Evolutionary conservation across 73 alveolate genomes (phyloP), one percentile per base, ranked within the genome.

Genomic region (Paraurostyla sp.): DNA sequence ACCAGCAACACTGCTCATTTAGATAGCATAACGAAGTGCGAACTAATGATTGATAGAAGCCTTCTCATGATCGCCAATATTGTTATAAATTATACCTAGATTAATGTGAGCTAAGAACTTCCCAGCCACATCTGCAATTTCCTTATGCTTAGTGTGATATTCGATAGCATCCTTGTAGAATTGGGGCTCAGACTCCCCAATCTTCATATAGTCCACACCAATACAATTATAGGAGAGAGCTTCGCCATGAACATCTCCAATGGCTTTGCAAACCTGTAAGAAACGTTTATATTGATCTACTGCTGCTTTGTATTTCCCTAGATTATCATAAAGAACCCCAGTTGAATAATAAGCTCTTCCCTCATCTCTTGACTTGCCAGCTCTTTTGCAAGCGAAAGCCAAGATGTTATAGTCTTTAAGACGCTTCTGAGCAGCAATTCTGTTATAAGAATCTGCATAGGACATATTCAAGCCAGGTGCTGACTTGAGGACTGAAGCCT

Each of bases 331-430:
- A 13, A 96, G 87, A 0, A 96, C 99, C 50, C 99, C 99, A 25
- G 96, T 96, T 49, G 95, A 78, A 76, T 96, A 96, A 78, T 96
- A 96, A 23, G 99, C 97, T 35, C 99, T 71, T n/a, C 99, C 99
- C 76, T 96, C 99, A 80, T 96, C 99, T 80, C 97, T 94, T 4
- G 96, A 85, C 48, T 92, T 96, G 27, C 99, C 99, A 43, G 98
- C 99, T 56, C 99, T 71, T 63, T 94, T 96, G 63, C 99, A 96
- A 20, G 99, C 99, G 78, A 94, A 94, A 16, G 99, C 96, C 0
- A 96, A 87, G 76, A 96, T 96, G 43, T 92, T 92, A 81, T 96
- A 96, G 84, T 96, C 99, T 59, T 94, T 94, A 23, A 94, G 76
- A 58, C 99, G 59, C 73, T 96, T 94, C 65, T 85, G 43, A 25